These are phyloP conservation scores for Prunus salicina DNA, from an alignment of 306 rosid species.

Conservation along the genomic window DNA sequence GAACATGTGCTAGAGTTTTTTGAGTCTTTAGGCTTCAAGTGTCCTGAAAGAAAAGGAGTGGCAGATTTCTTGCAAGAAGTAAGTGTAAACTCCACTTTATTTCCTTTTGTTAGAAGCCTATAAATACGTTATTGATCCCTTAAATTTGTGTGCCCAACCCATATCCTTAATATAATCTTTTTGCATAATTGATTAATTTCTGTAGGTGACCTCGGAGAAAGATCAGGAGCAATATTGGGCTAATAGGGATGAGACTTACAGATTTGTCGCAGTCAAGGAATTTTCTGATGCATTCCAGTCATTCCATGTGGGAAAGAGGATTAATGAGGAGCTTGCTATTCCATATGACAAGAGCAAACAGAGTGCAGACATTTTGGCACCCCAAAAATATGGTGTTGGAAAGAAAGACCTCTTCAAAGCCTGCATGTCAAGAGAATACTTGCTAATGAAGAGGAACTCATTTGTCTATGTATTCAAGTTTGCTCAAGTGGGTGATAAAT, in stretches of 20 bases:
- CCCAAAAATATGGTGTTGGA: slow-evolving; percentile 21
- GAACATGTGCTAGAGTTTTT: slow-evolving; percentile 37
- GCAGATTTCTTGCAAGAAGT: slow-evolving; percentile 52
- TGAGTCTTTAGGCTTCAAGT: slow-evolving; percentile 37
- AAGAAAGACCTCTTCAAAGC: slow-evolving; percentile 32
- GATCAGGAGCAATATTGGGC: slow-evolving; percentile 51
- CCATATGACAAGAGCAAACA: slow-evolving; percentile 37
- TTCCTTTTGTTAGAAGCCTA: background rate
- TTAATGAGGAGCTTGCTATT: slow-evolving; percentile 31
- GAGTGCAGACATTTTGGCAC: slow-evolving; percentile 40
- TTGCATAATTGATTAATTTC: background rate
- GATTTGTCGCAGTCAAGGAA: slow-evolving; percentile 25
- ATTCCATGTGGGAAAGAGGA: slow-evolving; percentile 31
- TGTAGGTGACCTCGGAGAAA: slow-evolving; percentile 45
- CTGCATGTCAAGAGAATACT: slow-evolving; percentile 38
- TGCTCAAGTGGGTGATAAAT: slow-evolving; percentile 27
- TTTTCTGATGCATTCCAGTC: slow-evolving; percentile 35
- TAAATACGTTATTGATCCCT: background rate
- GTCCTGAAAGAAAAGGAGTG: slow-evolving; percentile 46
- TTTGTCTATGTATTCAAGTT: slow-evolving; percentile 41
- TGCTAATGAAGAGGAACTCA: slow-evolving; percentile 49
- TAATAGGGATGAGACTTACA: slow-evolving; percentile 23
- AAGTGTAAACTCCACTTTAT: too few relatives aligned
- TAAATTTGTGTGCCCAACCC: background rate
- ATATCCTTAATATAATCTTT: background rate